Percentiles rank a stretch among this genome's conserved stretches.
Conservation (phyloP, 1,284 basidiomycete species). For the Thecaphora thlaspeos region DNA sequence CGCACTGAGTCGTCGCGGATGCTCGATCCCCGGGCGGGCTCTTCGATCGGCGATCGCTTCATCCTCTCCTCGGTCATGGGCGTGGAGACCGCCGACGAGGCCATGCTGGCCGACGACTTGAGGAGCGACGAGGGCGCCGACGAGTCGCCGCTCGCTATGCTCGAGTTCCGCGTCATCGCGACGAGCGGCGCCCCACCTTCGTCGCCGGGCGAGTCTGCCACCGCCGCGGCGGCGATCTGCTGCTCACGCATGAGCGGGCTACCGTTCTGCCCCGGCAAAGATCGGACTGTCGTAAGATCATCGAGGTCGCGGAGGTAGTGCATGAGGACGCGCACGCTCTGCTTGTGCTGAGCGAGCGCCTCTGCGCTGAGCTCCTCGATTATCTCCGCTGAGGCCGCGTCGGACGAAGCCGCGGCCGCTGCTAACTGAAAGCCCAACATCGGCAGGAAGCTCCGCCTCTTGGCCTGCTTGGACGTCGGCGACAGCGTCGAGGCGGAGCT, state of each 20-base stretch:
- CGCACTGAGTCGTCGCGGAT: constrained; percentile 53
- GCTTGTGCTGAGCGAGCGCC: constrained; percentile 62
- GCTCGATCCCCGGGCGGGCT: too few relatives aligned
- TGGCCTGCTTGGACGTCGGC: constrained; percentile 17
- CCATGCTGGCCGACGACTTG: background rate
- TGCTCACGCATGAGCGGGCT: background rate
- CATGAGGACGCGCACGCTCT: constrained; percentile 83
- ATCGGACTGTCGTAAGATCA: constrained; percentile 64
- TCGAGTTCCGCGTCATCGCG: constrained; percentile 17
- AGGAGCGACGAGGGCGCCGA: constrained; percentile 22
- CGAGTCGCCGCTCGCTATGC: constrained; percentile 17
- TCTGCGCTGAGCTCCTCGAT: constrained; percentile 20
- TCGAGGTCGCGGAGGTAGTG: constrained; percentile 92
- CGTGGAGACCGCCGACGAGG: too few relatives aligned
- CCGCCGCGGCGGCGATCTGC: too few relatives aligned
- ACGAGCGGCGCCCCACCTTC: too few relatives aligned
- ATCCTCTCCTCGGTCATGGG: too few relatives aligned
- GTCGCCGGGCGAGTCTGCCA: too few relatives aligned
- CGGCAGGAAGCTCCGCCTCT: constrained; percentile 28
- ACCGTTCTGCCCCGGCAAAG: background rate
- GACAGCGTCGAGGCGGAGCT: background rate
- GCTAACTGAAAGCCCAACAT: background rate
- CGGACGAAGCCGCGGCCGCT: background rate
- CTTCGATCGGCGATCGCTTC: too few relatives aligned
- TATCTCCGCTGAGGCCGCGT: background rate